phyloP scores from a whole-genome alignment of 2,329 filamentous ascomycete species.

The Apiospora kogelbergensis region DNA sequence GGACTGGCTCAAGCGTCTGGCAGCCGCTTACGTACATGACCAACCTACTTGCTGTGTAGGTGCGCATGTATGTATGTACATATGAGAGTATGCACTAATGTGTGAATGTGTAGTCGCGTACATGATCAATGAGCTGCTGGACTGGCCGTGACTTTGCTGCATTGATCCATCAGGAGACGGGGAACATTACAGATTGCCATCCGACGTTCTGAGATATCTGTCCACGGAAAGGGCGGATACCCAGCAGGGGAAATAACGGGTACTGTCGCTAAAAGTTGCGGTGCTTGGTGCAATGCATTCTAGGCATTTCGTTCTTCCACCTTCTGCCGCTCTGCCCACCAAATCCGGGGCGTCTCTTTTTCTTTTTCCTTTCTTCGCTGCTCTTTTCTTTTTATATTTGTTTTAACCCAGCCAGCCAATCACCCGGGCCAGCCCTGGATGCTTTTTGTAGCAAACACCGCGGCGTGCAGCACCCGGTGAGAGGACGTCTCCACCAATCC shows the following conservation, averaged over 20 bases:
- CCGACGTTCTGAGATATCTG: background rate
- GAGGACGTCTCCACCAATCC: background rate
- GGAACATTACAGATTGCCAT: background rate
- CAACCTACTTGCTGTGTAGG: background rate
- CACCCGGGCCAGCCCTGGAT: background rate
- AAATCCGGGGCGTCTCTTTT: background rate
- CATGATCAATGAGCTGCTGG: background rate
- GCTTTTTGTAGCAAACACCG: background rate
- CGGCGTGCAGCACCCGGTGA: constrained; percentile 6
- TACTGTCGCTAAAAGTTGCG: background rate
- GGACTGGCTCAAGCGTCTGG: background rate
- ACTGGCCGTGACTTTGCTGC: background rate
- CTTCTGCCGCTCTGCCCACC: background rate
- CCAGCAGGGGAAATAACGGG: background rate
- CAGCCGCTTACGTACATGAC: constrained; percentile 1
- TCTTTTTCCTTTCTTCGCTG: too few relatives aligned
- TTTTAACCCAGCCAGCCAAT: background rate
- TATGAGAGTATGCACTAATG: background rate
- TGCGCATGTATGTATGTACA: background rate
- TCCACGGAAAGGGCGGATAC: background rate
- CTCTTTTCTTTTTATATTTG: background rate
- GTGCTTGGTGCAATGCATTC: background rate
- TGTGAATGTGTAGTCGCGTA: background rate
- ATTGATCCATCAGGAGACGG: background rate
- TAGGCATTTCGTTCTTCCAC: too few relatives aligned